Evolutionary conservation across 163 green algal genomes (phyloP).

Genomic region (Scenedesmus sp.): DNA sequence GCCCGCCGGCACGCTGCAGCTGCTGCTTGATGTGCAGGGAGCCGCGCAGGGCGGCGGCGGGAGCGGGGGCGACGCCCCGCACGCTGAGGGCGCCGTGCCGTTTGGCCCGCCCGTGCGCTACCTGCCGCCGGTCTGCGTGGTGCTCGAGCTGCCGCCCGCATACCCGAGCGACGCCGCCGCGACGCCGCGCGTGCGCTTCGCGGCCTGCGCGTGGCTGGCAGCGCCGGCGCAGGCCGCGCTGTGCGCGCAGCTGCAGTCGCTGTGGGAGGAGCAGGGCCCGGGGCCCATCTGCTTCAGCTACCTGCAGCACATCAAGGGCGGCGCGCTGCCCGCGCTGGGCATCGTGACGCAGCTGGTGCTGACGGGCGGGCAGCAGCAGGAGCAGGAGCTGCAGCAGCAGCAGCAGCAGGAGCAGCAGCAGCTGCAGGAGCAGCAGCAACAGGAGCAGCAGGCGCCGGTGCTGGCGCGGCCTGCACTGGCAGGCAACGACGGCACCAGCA

Average conservation of each 20-base stretch:
- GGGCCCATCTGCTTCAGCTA: conserved; percentile 21
- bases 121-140: conserved; percentile 1
- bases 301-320: conserved; percentile 20
- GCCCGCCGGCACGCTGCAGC: conserved; percentile 42
- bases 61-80: neutral
- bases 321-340: conserved; percentile 3
- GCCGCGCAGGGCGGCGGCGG: conserved; percentile 13
- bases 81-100: conserved; percentile 1
- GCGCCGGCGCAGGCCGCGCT: neutral
- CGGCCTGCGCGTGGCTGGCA: conserved; percentile 30
- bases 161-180: conserved; percentile 14
- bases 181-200: neutral
- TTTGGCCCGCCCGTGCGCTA: conserved; percentile 5
- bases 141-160: neutral
- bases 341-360: conserved; percentile 14
- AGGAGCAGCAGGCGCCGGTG: neutral
- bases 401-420: conserved; percentile 30
- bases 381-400: neutral
- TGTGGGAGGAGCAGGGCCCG: conserved; percentile 33
- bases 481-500: neutral
- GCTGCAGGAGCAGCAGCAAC: neutral
- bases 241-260: conserved; percentile 19
- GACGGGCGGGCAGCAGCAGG: neutral
- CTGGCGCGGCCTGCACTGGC: conserved; percentile 2
- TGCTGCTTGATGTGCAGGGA: conserved; percentile 40